Percentiles rank a stretch among this genome's conserved stretches.
Conservation (phyloP, 1,139 yeast species). For the Zygoascus sp. region DNA sequence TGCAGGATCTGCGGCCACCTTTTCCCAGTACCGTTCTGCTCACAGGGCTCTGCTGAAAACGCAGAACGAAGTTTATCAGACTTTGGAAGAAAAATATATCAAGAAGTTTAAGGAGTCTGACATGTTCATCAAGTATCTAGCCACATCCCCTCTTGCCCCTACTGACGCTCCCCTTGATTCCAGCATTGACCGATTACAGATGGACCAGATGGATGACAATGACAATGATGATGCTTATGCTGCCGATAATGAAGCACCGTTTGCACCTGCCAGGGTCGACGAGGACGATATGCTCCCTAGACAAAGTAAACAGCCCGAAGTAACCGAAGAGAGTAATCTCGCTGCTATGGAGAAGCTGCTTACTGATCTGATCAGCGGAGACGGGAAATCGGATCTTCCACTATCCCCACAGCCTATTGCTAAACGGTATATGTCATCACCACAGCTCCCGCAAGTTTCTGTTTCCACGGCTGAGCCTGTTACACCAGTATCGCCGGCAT, state of each 20-base stretch:
- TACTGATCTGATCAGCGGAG: conserved; percentile 49
- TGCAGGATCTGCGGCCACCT: conserved; percentile 16
- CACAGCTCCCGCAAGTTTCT: too few species aligned
- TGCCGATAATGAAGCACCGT: conserved; percentile 10
- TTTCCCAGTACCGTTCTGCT: conserved; percentile 36
- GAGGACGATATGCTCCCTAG: conserved; percentile 14
- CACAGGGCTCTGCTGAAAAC: conserved; percentile 52
- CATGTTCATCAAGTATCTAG: conserved; percentile 43
- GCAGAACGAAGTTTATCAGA: conserved; percentile 49
- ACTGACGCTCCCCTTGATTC: conserved; percentile 13
- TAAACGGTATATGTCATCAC: too few species aligned
- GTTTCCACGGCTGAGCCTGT: too few species aligned
- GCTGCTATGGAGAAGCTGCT: conserved; percentile 68
- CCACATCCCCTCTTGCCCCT: conserved; percentile 24
- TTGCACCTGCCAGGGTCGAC: background rate
- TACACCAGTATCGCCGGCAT: too few species aligned
- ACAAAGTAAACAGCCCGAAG: background rate
- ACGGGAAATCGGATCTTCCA: background rate
- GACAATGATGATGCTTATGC: conserved; percentile 16
- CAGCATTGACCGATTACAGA: conserved; percentile 28
- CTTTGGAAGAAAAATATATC: conserved; percentile 49
- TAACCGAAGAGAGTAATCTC: conserved; percentile 15
- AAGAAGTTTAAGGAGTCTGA: conserved; percentile 55
- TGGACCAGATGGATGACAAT: conserved; percentile 23
- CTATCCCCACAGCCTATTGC: background rate